These are phyloP conservation scores for Emergomyces orientalis DNA, from an alignment of 2,329 filamentous ascomycete genomes.

Conservation along the genomic window DNA sequence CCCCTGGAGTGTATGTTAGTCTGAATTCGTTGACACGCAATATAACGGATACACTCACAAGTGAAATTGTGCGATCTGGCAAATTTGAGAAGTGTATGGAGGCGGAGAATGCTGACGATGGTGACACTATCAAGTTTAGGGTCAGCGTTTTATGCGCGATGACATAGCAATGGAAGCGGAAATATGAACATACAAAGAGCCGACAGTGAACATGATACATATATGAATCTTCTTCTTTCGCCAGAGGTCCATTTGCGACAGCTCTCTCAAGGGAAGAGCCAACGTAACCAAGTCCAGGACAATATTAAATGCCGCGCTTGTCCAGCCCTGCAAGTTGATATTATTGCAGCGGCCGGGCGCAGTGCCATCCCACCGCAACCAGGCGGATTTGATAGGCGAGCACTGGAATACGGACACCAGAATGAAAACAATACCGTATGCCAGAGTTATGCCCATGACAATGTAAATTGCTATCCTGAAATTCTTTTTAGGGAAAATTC, in stretches of 20 bases:
- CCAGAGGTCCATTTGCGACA: slow-evolving; percentile 10
- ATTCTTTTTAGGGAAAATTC: slow-evolving; percentile 10
- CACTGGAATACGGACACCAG: slow-evolving; percentile 13
- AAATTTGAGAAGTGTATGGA: slow-evolving; percentile 13
- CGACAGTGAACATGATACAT: slow-evolving; percentile 13
- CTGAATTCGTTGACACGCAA: background rate
- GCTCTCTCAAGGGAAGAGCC: slow-evolving; percentile 11
- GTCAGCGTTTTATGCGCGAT: background rate
- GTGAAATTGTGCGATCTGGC: slow-evolving; percentile 7
- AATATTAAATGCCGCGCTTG: slow-evolving; percentile 13
- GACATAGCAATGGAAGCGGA: background rate
- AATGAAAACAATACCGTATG: slow-evolving; percentile 9
- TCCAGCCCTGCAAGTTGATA: slow-evolving; percentile 6
- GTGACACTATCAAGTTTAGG: slow-evolving; percentile 22
- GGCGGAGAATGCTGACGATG: slow-evolving; percentile 36
- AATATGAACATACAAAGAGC: slow-evolving; percentile 12
- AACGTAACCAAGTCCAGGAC: slow-evolving; percentile 12
- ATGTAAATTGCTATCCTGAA: slow-evolving; percentile 12
- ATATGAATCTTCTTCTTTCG: slow-evolving; percentile 13
- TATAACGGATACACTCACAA: slow-evolving; percentile 9
- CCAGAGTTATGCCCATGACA: slow-evolving; percentile 9
- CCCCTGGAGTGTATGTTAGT: slow-evolving; percentile 1
- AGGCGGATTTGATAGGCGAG: slow-evolving; percentile 4
- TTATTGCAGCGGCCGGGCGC: slow-evolving; percentile 12
- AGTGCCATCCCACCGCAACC: slow-evolving; percentile 11